Percentiles rank a stretch among this genome's conserved stretches.
phyloP scores from a whole-genome alignment of 225 moss, liverwort and hornwort genomes.

The Pleurozium schreberi region DNA sequence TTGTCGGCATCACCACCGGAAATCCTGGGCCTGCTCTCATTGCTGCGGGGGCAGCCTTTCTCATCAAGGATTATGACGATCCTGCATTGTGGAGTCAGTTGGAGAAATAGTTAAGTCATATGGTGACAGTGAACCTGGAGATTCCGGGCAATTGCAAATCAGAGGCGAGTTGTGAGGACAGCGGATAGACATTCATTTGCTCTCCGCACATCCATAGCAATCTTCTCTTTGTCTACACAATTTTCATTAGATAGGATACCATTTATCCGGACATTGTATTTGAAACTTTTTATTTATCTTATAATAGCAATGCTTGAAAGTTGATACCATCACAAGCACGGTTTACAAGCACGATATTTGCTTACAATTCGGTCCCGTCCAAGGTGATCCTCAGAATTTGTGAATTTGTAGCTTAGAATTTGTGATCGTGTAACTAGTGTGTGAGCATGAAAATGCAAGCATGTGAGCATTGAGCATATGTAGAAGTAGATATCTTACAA shows the following conservation, averaged over 20 bases:
- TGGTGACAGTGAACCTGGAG: not conserved
- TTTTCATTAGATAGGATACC: not conserved
- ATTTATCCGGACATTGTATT: not conserved
- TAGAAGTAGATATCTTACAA: too few species aligned
- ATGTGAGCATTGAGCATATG: too few species aligned
- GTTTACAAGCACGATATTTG: not conserved
- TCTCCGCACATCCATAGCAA: not conserved
- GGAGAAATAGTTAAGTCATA: not conserved
- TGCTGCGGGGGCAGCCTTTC: conserved; percentile 68
- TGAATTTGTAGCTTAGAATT: not conserved
- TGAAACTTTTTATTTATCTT: not conserved
- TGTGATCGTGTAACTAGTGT: too few species aligned
- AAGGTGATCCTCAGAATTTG: not conserved
- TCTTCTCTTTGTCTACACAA: not conserved
- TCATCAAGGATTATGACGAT: conserved; percentile 56
- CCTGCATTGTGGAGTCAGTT: conserved; percentile 59
- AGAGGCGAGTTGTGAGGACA: not conserved
- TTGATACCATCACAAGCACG: not conserved
- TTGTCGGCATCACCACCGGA: conserved; percentile 71
- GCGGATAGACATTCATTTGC: not conserved
- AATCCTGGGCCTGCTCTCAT: conserved; percentile 52
- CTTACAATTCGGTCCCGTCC: not conserved
- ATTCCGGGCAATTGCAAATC: not conserved
- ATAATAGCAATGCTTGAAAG: not conserved
- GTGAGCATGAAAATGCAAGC: too few species aligned